Evolutionary conservation across 169 alveolate species (phyloP).

Genomic region (Plasmodium cynomolgi): DNA sequence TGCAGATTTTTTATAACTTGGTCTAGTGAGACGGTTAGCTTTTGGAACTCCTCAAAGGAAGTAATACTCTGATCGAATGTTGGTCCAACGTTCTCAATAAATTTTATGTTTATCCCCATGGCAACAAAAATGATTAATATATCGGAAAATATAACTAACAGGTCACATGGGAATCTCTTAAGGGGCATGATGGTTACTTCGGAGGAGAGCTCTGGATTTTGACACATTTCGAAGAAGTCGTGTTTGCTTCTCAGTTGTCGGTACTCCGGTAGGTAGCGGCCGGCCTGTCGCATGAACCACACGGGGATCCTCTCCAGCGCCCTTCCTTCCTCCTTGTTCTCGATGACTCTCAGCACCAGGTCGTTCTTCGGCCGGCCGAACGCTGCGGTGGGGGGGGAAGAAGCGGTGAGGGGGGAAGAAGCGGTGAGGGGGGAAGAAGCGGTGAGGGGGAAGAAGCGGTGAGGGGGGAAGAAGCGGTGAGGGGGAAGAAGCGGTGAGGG

Average conservation of each 20-base stretch:
- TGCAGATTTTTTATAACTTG: conserved; percentile 78
- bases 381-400: neutral
- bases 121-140: conserved; percentile 88
- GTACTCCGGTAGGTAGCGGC: conserved; percentile 89
- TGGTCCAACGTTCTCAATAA: conserved; percentile 73
- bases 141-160: conserved; percentile 88
- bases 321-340: conserved; percentile 54
- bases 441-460: neutral
- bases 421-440: neutral
- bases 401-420: neutral
- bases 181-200: conserved; percentile 88
- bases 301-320: conserved; percentile 81
- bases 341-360: conserved; percentile 39
- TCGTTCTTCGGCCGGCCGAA: conserved; percentile 47
- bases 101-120: conserved; percentile 12
- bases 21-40: conserved; percentile 54
- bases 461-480: neutral
- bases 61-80: conserved; percentile 73
- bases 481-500: neutral
- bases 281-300: conserved; percentile 92
- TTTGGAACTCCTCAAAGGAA: conserved; percentile 34
- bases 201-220: conserved; percentile 86
- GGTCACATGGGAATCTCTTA: conserved; percentile 81
- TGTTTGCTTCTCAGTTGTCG: conserved; percentile 73
- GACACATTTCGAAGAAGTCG: conserved; percentile 86